Base-by-base conservation (phyloP, 2,329 filamentous ascomycete genomes). In the Fusarium pilosicola region DNA sequence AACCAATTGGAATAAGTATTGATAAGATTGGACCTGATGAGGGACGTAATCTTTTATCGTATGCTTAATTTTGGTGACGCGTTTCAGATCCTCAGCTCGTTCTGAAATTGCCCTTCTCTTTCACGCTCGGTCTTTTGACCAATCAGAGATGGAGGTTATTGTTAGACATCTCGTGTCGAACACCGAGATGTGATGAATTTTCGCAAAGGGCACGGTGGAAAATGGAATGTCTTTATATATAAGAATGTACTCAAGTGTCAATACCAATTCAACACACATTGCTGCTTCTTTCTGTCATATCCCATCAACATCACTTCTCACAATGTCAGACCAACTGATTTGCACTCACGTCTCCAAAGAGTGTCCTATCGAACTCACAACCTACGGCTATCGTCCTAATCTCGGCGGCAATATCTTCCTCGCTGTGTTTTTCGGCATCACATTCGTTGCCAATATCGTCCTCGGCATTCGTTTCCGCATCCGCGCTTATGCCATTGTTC, bases 401-500 rank as follows among this genome's bases (percentile, higher is more conserved):
- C 65, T 68, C 14, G 59, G 64, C 36, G 48, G 52, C 9, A 68
- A 68, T 6, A 24, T 44, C 1, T 39, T 68, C 6, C 12, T 68
- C 0, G 17, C 15, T 3, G 34, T 28, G 0, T 3, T 55, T 5
- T 68, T 68, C n/a, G 18, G 20, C 11, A 36, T 68, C 17, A 42
- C 48, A 4, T 39, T 68, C 11, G 7, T 68, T 4, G 24, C 56
- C 0, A 68, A 68, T 4, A 68, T 63, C 24, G 32, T 34, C 7
- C 56, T 68, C 6, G 65, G 65, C 4, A 28, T 68, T 5, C 48
- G 64, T 12, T 68, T 44, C 17, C 48, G 56, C 20, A 55, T 54
- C 10, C 65, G 64, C 7, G 41, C 64, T 10, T 68, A 68, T 63
- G 64, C 64, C 14, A 20, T 55, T 5, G 65, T 68, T 5, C 26